phyloP scores from a whole-genome alignment of 1,284 basidiomycete species.

The Tylopilus orsonianus region DNA sequence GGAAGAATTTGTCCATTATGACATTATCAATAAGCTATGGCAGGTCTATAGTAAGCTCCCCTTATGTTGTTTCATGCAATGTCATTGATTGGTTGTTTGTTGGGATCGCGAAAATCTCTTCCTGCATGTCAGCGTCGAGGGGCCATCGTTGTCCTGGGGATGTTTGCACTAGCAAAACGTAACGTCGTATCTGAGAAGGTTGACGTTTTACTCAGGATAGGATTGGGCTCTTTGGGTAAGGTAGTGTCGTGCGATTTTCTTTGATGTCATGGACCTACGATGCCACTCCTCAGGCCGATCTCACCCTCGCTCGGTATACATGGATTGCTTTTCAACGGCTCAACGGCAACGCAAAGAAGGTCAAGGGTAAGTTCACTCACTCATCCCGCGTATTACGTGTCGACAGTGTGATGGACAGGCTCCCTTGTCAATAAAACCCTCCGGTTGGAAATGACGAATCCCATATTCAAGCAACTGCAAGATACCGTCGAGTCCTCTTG shows the following conservation, averaged over 20 bases:
- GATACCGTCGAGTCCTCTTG: constrained; percentile 77
- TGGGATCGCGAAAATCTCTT: constrained; percentile 74
- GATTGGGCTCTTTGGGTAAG: constrained; percentile 85
- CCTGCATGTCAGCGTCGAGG: constrained; percentile 86
- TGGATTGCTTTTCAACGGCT: constrained; percentile 91
- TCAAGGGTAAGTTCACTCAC: constrained; percentile 68
- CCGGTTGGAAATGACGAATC: constrained; percentile 85
- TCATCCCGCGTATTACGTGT: not conserved
- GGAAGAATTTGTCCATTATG: constrained; percentile 75
- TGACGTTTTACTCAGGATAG: constrained; percentile 83
- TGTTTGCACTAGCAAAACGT: constrained; percentile 87
- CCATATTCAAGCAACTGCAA: constrained; percentile 83
- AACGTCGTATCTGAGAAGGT: constrained; percentile 87
- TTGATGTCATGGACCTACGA: not conserved
- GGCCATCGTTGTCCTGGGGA: constrained; percentile 92
- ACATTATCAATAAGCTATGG: constrained; percentile 92
- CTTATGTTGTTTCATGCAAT: not conserved
- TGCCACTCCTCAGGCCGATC: constrained; percentile 59
- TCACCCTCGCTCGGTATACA: constrained; percentile 90
- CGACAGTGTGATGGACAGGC: constrained; percentile 44
- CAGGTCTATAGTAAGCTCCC: constrained; percentile 82
- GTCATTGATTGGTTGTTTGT: not conserved
- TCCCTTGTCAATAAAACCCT: constrained; percentile 87
- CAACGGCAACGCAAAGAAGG: constrained; percentile 94
- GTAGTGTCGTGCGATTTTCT: constrained; percentile 37